Evolutionary conservation across 306 rosid genomes (phyloP).

Genomic region (Acacia acuminata): DNA sequence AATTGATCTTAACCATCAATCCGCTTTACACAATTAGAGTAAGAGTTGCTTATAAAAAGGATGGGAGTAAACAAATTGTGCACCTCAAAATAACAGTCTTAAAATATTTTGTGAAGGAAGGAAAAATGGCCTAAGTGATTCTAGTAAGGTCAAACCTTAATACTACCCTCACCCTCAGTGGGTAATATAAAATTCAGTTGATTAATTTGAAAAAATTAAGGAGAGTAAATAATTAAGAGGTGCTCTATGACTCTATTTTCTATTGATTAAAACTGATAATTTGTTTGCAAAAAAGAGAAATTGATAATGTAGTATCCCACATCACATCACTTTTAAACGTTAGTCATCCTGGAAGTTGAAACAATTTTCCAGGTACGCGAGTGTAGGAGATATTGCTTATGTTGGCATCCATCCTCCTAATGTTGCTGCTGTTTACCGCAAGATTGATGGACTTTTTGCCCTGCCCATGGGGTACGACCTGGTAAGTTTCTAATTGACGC

Average conservation of each 20-base stretch:
- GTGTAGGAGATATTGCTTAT: conserved; percentile 86
- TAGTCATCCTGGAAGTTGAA: conserved; percentile 10
- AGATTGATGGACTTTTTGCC: conserved; percentile 65
- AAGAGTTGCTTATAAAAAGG: no score
- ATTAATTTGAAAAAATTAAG: no score
- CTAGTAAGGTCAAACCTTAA: neutral
- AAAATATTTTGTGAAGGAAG: neutral
- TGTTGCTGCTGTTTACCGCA: conserved; percentile 88
- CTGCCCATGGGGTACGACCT: conserved; percentile 89
- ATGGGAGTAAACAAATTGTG: neutral
- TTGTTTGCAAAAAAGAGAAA: neutral
- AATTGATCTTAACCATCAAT: no score
- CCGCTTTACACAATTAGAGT: no score
- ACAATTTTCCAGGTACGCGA: conserved; percentile 59
- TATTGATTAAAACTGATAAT: no score
- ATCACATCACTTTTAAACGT: neutral
- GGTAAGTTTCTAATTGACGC: conserved; percentile 54
- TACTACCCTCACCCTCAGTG: no score
- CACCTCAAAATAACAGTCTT: neutral
- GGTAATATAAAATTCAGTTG: no score
- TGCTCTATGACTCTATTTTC: no score
- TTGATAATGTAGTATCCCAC: neutral
- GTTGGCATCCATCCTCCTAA: conserved; percentile 91
- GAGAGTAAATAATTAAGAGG: no score
- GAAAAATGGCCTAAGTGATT: neutral